Evolutionary conservation across 352 stramenopile species (phyloP).

Genomic region (Phytopythium delawarense): DNA sequence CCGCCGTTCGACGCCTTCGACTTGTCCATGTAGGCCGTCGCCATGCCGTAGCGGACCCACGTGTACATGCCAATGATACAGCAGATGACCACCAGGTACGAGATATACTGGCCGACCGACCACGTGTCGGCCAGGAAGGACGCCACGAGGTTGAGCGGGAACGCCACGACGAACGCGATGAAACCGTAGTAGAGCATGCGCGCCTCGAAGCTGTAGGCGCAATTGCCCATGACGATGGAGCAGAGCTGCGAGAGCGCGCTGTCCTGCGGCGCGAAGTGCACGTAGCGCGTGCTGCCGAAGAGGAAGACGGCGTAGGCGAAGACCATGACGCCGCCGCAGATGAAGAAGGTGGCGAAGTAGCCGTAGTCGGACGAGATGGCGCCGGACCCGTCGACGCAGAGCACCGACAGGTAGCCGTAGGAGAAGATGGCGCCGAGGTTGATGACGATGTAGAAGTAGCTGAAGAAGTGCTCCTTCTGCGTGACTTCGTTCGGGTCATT

Average conservation of each 20-base stretch:
- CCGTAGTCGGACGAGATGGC: constrained; percentile 75
- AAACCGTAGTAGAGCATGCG: constrained; percentile 79
- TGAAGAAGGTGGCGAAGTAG: constrained; percentile 87
- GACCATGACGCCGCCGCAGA: constrained; percentile 83
- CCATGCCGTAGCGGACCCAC: constrained; percentile 82
- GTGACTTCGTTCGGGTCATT: constrained; percentile 75
- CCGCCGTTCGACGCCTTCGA: constrained; percentile 78
- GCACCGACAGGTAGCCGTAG: constrained; percentile 87
- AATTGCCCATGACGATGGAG: constrained; percentile 74
- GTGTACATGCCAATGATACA: constrained; percentile 77
- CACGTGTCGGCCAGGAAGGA: constrained; percentile 59
- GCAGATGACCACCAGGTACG: constrained; percentile 61
- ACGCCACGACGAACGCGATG: constrained; percentile 56
- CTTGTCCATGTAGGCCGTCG: constrained; percentile 80
- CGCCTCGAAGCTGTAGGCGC: constrained; percentile 67
- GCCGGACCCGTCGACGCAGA: constrained; percentile 83
- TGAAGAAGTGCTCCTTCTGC: constrained; percentile 88
- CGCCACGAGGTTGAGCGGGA: constrained; percentile 70
- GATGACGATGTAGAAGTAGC: constrained; percentile 91
- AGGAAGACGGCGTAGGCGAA: constrained; percentile 68
- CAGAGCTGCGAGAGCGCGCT: constrained; percentile 72
- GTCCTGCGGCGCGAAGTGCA: constrained; percentile 71
- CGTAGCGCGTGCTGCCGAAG: constrained; percentile 52
- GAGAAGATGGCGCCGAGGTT: constrained; percentile 90
- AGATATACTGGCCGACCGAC: constrained; percentile 61